Evolutionary conservation across 768 basidiomycete species (phyloP).

Genomic region (Naganishia friedmannii): DNA sequence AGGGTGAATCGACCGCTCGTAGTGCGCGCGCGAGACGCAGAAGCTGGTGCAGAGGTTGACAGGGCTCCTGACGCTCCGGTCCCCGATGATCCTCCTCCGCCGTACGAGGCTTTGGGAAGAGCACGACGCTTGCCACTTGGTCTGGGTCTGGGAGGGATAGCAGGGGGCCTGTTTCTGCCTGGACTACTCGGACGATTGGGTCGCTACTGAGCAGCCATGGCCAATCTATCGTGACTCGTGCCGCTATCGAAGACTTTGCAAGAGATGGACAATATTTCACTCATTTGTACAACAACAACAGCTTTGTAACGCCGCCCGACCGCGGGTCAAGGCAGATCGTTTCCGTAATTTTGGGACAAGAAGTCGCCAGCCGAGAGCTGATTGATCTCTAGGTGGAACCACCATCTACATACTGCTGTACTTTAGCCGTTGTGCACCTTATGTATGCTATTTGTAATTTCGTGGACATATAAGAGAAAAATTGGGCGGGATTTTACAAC

Average conservation of each 20-base stretch:
- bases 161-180: background rate
- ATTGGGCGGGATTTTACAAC: background rate
- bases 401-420: background rate
- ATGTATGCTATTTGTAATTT: no score
- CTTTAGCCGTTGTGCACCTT: no score
- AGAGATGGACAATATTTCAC: background rate
- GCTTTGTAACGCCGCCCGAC: background rate
- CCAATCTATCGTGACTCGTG: background rate
- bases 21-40: background rate
- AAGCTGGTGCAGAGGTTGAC: no score
- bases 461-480: background rate
- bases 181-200: no score
- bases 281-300: background rate
- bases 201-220: background rate
- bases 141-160: background rate
- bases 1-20: background rate
- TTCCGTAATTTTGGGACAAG: background rate
- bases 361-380: no score
- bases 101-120: background rate
- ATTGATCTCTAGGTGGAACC: background rate
- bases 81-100: conserved; percentile 7
- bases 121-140: background rate
- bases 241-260: no score
- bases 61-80: background rate
- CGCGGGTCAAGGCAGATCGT: background rate